phyloP scores from a whole-genome alignment of 2,329 filamentous ascomycete genomes.

The Orbilia quercus region DNA sequence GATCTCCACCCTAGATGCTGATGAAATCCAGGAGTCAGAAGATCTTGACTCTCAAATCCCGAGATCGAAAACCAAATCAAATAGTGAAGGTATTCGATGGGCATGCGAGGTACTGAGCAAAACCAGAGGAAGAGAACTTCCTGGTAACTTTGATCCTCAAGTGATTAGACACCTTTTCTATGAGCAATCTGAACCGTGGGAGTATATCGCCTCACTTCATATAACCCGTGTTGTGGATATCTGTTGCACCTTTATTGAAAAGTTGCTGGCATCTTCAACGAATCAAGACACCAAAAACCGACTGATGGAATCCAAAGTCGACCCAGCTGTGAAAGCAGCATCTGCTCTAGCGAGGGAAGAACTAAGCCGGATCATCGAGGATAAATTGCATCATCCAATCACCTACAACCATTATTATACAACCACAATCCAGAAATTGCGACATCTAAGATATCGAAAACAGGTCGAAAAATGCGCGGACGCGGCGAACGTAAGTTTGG shows the following conservation, averaged over 20 bases:
- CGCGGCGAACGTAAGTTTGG: background rate
- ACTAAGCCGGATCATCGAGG: conserved; percentile 5
- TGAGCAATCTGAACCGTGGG: conserved; percentile 62
- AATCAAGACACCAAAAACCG: conserved; percentile 57
- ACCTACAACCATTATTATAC: conserved; percentile 30
- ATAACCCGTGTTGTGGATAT: conserved; percentile 58
- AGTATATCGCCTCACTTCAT: conserved; percentile 58
- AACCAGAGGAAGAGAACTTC: conserved; percentile 61
- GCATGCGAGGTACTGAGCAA: conserved; percentile 50
- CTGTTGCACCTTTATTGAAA: conserved; percentile 59
- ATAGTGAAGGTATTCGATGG: background rate
- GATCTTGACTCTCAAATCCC: no score
- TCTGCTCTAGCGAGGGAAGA: conserved; percentile 14
- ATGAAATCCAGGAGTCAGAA: no score
- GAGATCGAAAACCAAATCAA: background rate
- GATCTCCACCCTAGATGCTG: no score
- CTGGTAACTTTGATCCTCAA: conserved; percentile 61
- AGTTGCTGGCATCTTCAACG: conserved; percentile 59
- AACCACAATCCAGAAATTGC: conserved; percentile 17
- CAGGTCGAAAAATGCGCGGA: background rate
- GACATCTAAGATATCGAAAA: conserved; percentile 8
- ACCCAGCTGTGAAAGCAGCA: conserved; percentile 7
- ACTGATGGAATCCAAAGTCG: conserved; percentile 50
- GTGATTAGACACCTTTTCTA: conserved; percentile 62
- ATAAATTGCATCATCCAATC: conserved; percentile 10